A percentile compares a stretch with the other conserved stretches of the same genome.
Evolutionary conservation across 192 early-diverging fungal species (phyloP).

Genomic region (Backusella morwellensis): DNA sequence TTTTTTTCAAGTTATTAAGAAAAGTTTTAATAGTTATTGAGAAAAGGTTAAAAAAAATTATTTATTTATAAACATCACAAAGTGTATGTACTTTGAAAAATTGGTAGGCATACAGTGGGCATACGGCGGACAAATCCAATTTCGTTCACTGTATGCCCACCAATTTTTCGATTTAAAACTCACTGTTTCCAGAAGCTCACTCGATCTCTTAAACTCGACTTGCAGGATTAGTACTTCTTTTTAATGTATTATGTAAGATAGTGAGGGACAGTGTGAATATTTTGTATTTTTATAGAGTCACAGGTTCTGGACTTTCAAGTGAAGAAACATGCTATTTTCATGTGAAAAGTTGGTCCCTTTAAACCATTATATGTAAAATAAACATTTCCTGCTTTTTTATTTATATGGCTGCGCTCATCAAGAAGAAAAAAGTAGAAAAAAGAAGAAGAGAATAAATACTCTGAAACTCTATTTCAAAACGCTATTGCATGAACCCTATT

Average conservation of each 20-base stretch:
- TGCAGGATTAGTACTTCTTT: no score
- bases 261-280: neutral
- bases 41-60: no score
- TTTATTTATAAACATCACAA: no score
- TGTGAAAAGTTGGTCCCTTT: neutral
- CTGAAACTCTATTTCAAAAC: neutral
- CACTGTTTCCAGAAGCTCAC: no score
- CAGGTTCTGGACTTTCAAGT: neutral
- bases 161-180: no score
- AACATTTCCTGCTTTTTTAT: neutral
- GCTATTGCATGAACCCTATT: neutral
- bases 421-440: neutral
- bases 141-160: no score
- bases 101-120: no score
- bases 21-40: no score
- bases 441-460: neutral
- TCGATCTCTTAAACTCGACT: no score
- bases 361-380: neutral
- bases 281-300: neutral
- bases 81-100: no score
- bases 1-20: no score
- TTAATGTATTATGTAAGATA: neutral
- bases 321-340: neutral
- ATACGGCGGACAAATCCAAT: no score
- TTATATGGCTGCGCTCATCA: neutral